A percentile compares a stretch with the other conserved stretches of the same genome.
Conservation (phyloP, 2,329 filamentous ascomycete genomes). For the Elsinoe ampelina region DNA sequence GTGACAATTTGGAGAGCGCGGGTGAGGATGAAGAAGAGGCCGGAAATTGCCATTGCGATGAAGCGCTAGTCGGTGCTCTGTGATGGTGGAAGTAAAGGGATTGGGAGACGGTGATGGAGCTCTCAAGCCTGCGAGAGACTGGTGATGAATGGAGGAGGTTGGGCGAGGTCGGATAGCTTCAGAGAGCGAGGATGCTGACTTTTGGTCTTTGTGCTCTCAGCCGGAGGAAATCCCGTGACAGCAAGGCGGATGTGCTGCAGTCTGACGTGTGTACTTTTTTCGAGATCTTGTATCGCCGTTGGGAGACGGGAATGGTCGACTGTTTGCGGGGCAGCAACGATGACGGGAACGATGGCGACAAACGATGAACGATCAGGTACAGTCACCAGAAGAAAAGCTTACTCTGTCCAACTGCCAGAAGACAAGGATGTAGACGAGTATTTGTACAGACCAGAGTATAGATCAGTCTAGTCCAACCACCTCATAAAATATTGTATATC, state of each 20-base stretch:
- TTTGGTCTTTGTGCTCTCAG: not conserved
- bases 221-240: not conserved
- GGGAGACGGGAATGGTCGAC: not conserved
- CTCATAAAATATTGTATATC: not conserved
- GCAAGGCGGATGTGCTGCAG: not conserved
- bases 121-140: not conserved
- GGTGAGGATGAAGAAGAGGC: slow-evolving; percentile 54
- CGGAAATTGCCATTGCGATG: slow-evolving; percentile 38
- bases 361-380: not conserved
- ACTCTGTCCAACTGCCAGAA: not conserved
- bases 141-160: not conserved
- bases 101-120: not conserved
- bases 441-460: not conserved
- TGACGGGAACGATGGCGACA: not conserved
- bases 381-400: slow-evolving; percentile 8
- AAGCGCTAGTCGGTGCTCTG: not conserved
- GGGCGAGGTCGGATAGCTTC: not conserved
- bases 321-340: slow-evolving; percentile 7
- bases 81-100: not conserved
- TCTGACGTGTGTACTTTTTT: slow-evolving; percentile 11
- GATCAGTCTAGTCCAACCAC: slow-evolving; percentile 6
- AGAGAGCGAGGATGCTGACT: not conserved
- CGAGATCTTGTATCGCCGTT: slow-evolving; percentile 7
- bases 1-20: slow-evolving; percentile 53
- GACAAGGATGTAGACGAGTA: not conserved